Base-by-base conservation (phyloP, 2,329 filamentous ascomycete genomes). In the Pezicula neosporulosa region DNA sequence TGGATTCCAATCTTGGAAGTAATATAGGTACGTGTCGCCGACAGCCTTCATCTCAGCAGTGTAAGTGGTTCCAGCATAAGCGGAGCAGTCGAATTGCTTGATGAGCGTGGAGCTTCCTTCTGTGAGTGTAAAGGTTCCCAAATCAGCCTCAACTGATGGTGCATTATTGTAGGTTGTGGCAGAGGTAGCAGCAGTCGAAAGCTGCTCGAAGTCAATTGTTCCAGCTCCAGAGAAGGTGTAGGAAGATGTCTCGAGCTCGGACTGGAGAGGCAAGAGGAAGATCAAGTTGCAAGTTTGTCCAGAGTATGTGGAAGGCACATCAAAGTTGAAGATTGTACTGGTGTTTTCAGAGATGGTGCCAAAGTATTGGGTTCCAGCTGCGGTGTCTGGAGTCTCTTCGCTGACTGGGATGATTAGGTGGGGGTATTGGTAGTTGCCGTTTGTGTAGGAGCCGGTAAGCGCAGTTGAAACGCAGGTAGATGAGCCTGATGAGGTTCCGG, bases 271-370 rank as follows among this genome's bases (percentile, higher is more conserved):
- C 68, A 87, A 80, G 42, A 86, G 72, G 77, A 89, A 89, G 51
- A 83, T 71, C 8, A 88, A 71, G 50, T 75, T 78, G 71, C 85
- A 89, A 6, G 70, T 80, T 68, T 81, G 80, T 58, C 79, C 81
- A 8, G 71, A 59, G 59, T 81, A 75, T 5, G 69, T 67, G 4
- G 67, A 55, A 1, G 79, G 80, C 41, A 89, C 79, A 62, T 86
- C 82, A 68, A 89, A 89, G 72, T 86, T 86, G 77, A 85, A 88
- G 62, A 87, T 77, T 12, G 78, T 77, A 9, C 78, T 79, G 45
- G 79, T 66, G 50, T 70, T 73, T 16, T 72, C 67, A 12, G 77
- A 78, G 36, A 86, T 71, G 10, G 76, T 74, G 48, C 82, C 83
- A 56, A 79, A 77, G 68, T 72, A 78, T 1, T 73, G 75, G 2